These are phyloP conservation scores for Chaetomidium leptoderma DNA, from an alignment of 495 filamentous ascomycete genomes.

Conservation along the genomic window DNA sequence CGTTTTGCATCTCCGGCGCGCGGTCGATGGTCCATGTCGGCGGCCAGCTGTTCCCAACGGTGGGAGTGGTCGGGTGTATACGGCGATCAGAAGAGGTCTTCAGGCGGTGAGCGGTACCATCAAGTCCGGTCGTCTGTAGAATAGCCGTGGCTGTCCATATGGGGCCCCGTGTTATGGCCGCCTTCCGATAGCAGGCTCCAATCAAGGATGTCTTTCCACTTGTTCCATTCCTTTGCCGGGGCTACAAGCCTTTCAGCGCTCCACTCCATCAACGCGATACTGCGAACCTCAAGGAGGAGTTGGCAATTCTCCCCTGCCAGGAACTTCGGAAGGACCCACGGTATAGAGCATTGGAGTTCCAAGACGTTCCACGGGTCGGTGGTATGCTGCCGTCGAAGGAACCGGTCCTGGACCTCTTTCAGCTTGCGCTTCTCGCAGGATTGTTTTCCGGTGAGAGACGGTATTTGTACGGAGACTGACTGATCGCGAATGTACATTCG, in stretches of 20 bases:
- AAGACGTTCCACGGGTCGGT: conserved; percentile 21
- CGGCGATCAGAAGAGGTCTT: too few relatives aligned
- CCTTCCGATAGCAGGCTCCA: conserved; percentile 20
- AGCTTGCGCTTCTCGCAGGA: conserved; percentile 12
- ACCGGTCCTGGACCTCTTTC: conserved; percentile 10
- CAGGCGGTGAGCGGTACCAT: background rate
- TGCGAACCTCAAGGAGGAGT: conserved; percentile 10
- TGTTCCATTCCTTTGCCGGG: conserved; percentile 1
- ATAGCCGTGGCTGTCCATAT: conserved; percentile 20
- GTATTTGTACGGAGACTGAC: conserved; percentile 18
- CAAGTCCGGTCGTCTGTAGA: background rate
- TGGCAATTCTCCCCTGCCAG: conserved; percentile 15
- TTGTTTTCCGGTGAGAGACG: conserved; percentile 4
- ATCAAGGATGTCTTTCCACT: conserved; percentile 18
- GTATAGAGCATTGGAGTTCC: conserved; percentile 18
- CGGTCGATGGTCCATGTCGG: background rate
- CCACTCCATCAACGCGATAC: background rate
- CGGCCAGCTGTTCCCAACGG: background rate
- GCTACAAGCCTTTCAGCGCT: conserved; percentile 16
- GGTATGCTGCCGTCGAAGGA: conserved; percentile 3
- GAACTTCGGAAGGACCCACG: conserved; percentile 13
- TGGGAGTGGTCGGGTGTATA: background rate
- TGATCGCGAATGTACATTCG: conserved; percentile 11
- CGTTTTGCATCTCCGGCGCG: background rate
- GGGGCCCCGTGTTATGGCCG: conserved; percentile 19